A percentile compares a stretch with the other conserved stretches of the same genome.
Evolutionary conservation across 2,329 filamentous ascomycete genomes (phyloP).

Genomic region (Ceratocystis destructans): DNA sequence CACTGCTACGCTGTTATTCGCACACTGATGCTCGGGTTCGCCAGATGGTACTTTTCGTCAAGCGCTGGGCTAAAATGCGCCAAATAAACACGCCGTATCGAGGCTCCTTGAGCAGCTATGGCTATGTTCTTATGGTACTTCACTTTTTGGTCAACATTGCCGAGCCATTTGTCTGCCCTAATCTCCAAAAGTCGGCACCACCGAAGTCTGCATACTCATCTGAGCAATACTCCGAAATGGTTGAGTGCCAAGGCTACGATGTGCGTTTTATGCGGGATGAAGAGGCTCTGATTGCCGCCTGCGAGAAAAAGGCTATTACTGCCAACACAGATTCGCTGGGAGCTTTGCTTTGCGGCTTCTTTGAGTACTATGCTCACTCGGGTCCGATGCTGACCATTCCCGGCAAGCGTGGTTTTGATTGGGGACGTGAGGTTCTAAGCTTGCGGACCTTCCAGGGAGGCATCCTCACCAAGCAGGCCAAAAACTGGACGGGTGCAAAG

Average conservation of each 20-base stretch:
- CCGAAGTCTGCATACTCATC: conserved; percentile 27
- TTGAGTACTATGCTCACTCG: conserved; percentile 66
- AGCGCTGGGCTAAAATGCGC: conserved; percentile 76
- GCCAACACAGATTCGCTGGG: conserved; percentile 58
- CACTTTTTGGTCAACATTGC: conserved; percentile 80
- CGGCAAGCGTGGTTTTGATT: conserved; percentile 52
- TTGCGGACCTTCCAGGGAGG: conserved; percentile 54
- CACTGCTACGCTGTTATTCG: conserved; percentile 70
- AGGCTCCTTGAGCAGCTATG: conserved; percentile 77
- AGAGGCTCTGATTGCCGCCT: conserved; percentile 49
- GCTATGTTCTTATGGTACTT: conserved; percentile 82
- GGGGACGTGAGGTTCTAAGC: conserved; percentile 67
- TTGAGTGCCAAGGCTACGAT: conserved; percentile 48
- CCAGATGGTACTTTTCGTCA: conserved; percentile 71
- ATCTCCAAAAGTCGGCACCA: conserved; percentile 52
- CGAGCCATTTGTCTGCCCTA: conserved; percentile 68
- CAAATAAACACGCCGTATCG: conserved; percentile 78
- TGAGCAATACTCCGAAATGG: conserved; percentile 28
- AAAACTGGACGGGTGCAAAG: conserved; percentile 77
- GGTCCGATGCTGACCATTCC: conserved; percentile 38
- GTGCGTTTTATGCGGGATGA: conserved; percentile 71
- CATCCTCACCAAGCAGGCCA: conserved; percentile 57
- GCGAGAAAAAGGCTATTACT: conserved; percentile 45
- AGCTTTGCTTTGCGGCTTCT: conserved; percentile 65
- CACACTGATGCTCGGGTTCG: conserved; percentile 64